A percentile compares a stretch with the other conserved stretches of the same genome.
Conservation (phyloP, 345 rosid species). For the Eucalyptus leucophloia region DNA sequence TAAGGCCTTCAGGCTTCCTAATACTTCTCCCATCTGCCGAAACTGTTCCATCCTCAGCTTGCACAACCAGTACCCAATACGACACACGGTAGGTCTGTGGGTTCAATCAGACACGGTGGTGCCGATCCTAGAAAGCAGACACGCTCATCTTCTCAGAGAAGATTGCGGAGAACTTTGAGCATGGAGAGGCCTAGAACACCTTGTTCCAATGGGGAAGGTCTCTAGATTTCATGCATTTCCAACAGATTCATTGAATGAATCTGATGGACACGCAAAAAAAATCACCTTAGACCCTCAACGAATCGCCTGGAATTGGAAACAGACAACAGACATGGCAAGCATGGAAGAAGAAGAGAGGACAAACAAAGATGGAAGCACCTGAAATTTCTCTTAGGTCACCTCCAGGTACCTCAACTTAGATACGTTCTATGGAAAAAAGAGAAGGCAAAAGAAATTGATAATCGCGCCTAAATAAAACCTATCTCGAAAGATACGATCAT, state of each 20-base stretch:
- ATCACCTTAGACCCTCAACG: background rate
- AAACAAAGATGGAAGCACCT: background rate
- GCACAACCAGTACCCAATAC: background rate
- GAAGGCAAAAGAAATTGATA: background rate
- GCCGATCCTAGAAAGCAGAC: background rate
- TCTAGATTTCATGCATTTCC: background rate
- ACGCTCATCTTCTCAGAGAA: background rate
- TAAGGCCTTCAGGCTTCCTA: constrained; percentile 71
- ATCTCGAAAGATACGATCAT: background rate
- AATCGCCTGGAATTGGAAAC: background rate
- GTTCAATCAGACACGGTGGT: background rate
- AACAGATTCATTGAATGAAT: background rate
- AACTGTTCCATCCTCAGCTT: constrained; percentile 64
- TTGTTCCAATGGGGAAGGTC: background rate
- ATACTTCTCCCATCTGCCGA: constrained; percentile 66
- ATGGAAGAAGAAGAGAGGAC: background rate
- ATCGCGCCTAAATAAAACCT: background rate
- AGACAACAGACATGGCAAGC: background rate
- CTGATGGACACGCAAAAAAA: background rate
- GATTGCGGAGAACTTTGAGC: background rate
- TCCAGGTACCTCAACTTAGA: background rate
- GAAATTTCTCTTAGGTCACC: background rate
- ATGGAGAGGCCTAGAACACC: background rate
- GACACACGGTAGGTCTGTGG: background rate
- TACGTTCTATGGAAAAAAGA: background rate